A percentile compares a stretch with the other conserved stretches of the same genome.
phyloP scores from a whole-genome alignment of 768 basidiomycete genomes.

The Rhizopogon vesiculosus region DNA sequence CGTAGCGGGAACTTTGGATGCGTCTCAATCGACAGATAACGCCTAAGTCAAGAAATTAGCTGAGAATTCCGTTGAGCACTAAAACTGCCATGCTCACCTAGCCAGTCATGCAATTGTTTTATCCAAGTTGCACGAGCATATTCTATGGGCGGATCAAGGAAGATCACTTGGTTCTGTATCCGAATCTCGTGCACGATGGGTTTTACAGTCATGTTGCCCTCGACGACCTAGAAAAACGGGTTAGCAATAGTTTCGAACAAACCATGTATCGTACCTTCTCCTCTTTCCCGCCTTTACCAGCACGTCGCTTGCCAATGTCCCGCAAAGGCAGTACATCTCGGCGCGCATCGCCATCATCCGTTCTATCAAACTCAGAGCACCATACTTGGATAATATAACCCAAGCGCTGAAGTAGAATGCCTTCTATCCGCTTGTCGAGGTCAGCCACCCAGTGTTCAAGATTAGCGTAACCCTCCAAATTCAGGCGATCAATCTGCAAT shows the following conservation, averaged over 20 bases:
- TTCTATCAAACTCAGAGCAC: constrained; percentile 82
- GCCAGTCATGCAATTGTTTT: constrained; percentile 83
- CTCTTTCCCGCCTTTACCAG: constrained; percentile 68
- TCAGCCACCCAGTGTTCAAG: constrained; percentile 90
- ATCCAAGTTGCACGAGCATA: constrained; percentile 89
- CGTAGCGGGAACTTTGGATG: constrained; percentile 94
- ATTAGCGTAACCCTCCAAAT: constrained; percentile 93
- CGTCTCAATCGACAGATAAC: constrained; percentile 82
- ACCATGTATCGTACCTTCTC: constrained; percentile 53
- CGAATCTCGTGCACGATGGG: constrained; percentile 94
- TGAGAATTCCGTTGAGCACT: background rate
- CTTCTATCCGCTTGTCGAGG: constrained; percentile 79
- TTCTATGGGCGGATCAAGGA: constrained; percentile 97
- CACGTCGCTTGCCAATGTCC: constrained; percentile 59
- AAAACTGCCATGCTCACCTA: constrained; percentile 46
- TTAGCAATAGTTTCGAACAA: background rate
- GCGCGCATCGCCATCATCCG: constrained; percentile 62
- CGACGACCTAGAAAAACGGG: constrained; percentile 46
- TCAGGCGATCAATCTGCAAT: constrained; percentile 82
- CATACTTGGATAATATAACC: constrained; percentile 77
- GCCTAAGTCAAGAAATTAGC: constrained; percentile 35
- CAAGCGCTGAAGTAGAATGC: constrained; percentile 70
- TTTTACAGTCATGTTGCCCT: constrained; percentile 71
- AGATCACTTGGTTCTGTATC: constrained; percentile 99
- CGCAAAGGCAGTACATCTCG: constrained; percentile 47